These are phyloP conservation scores for Macrophomina phaseolina DNA, from an alignment of 2,329 filamentous ascomycete species.

Conservation along the genomic window DNA sequence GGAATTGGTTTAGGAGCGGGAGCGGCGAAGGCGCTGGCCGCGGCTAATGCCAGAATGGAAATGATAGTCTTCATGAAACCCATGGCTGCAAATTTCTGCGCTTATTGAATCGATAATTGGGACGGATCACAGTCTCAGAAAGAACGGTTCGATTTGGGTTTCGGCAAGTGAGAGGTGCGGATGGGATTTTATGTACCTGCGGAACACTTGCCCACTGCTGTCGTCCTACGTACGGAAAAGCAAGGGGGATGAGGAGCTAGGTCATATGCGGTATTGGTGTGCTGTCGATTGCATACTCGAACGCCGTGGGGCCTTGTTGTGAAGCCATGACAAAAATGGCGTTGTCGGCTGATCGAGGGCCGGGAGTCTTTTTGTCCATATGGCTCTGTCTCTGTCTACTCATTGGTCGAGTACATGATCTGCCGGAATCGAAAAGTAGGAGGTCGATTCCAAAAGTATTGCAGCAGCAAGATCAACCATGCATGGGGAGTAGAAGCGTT, in stretches of 20 bases:
- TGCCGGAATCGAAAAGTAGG: background rate
- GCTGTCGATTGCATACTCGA: conserved; percentile 1
- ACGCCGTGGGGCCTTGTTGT: background rate
- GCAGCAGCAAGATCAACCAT: too few relatives aligned
- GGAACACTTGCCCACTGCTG: too few relatives aligned
- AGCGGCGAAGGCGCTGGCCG: background rate
- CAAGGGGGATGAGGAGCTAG: too few relatives aligned
- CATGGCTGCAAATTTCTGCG: background rate
- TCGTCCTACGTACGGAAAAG: too few relatives aligned
- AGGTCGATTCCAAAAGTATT: too few relatives aligned
- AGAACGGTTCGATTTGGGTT: background rate
- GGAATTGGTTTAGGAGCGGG: background rate
- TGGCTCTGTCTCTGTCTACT: background rate
- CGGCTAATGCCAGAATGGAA: conserved; percentile 14
- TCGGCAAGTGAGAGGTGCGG: background rate
- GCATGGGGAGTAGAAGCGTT: too few relatives aligned
- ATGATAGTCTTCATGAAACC: background rate
- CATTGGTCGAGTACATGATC: background rate
- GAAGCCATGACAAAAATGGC: background rate
- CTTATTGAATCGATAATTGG: background rate
- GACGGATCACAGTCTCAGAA: background rate
- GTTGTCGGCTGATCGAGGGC: conserved; percentile 6
- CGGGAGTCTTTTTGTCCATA: background rate
- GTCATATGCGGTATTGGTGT: background rate
- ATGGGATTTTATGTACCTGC: background rate